Evolutionary conservation across 306 rosid species (phyloP), one percentile per base, ranked within the genome.

Genomic region (Lotus japonicus): DNA sequence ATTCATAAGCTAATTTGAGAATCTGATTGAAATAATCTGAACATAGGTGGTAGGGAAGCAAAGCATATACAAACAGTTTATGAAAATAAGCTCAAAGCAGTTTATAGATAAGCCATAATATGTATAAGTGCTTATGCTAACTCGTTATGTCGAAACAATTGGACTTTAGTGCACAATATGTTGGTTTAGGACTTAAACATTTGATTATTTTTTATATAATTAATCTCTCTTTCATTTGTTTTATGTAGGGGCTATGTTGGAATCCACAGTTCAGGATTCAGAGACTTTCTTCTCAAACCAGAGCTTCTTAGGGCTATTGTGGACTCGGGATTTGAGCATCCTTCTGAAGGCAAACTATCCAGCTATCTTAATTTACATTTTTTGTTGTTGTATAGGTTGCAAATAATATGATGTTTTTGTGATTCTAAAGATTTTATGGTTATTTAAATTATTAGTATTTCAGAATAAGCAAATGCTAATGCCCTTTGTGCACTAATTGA

Each of bases 241-340:
- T 10, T 12, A 1, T 53, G 48, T 46, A 95, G 99, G 87, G 99
- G 99, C 66, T 95, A 95, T 71, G 99, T 95, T 4, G 99, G 99
- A 66, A 95, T 95, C 61, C 99, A 95, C 79, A 95, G 99, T 79
- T 95, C 99, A 41, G 99, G 99, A 71, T 95, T 95, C 76, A 85
- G 99, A 87, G 99, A 95, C 86, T 95, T 95, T 74, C 97, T 95
- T 58, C 83, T 94, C 71, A 94, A 94, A 87, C 97, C 99, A 68
- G 99, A 94, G 83, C 99, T 94, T 71, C 97, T 94, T 9, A 96
- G 99, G 3, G 95, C 99, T 71, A 94, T 94, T 59, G 99, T 94
- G 53, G 99, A 95, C 81, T 95, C 99, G 0, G 99, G 99, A 54
- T 95, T 95, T 85, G 99, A 95, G 89, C 99, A 95, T 78, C 99